Evolutionary conservation across 2,329 filamentous ascomycete species (phyloP).

Genomic region (Xylariaceae sp.): DNA sequence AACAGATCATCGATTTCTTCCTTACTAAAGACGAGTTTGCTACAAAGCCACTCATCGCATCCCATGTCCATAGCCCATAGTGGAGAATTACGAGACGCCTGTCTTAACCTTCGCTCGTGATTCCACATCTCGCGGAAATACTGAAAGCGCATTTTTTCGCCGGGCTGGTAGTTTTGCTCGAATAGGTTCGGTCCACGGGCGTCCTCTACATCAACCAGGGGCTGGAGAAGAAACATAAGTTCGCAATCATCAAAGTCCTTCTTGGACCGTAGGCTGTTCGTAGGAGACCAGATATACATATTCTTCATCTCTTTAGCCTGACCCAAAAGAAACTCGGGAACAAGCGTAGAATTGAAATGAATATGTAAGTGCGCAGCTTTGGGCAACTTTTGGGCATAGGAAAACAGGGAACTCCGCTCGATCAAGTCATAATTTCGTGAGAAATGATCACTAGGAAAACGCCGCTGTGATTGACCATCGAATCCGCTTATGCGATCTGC

Average conservation of each 20-base stretch:
- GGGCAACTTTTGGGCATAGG: slow-evolving; percentile 61
- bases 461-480: neutral
- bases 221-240: slow-evolving; percentile 40
- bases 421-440: slow-evolving; percentile 58
- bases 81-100: slow-evolving; percentile 8
- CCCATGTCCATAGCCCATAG: slow-evolving; percentile 36
- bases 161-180: slow-evolving; percentile 22
- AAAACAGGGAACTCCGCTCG: slow-evolving; percentile 57
- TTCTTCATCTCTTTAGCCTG: slow-evolving; percentile 57
- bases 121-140: slow-evolving; percentile 32
- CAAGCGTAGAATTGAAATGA: slow-evolving; percentile 76
- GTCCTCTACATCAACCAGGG: slow-evolving; percentile 30
- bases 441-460: slow-evolving; percentile 56
- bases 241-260: slow-evolving; percentile 57
- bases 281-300: slow-evolving; percentile 71
- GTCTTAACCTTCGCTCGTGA: slow-evolving; percentile 14
- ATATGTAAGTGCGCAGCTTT: slow-evolving; percentile 76
- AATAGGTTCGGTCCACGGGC: slow-evolving; percentile 29
- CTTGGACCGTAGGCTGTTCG: slow-evolving; percentile 41
- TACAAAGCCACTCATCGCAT: slow-evolving; percentile 55
- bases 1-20: slow-evolving; percentile 52
- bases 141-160: slow-evolving; percentile 33
- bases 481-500: neutral
- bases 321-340: slow-evolving; percentile 60
- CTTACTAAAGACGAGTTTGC: slow-evolving; percentile 65